Conservation (phyloP, 768 basidiomycete genomes). For the Phaeolepiota aurea region DNA sequence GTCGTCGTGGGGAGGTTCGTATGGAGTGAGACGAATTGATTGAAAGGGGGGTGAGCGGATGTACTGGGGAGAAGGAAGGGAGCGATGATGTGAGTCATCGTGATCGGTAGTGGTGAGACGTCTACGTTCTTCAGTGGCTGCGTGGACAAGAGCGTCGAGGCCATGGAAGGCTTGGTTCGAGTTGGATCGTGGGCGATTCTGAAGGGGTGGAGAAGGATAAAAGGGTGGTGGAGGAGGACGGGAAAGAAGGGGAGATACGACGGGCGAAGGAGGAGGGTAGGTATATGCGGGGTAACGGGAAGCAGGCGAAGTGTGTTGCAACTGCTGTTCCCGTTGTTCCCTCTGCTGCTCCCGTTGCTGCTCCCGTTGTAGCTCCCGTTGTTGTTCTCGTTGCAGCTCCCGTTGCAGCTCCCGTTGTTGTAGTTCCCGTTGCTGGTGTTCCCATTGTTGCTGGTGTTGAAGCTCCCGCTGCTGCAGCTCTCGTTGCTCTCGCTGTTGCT, state of each 20-base stretch:
- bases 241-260: neutral
- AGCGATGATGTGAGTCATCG: slow-evolving; percentile 8
- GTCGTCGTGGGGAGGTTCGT: no score
- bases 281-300: no score
- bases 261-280: neutral
- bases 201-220: neutral
- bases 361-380: slow-evolving; percentile 7
- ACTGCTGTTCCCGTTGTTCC: slow-evolving; percentile 9
- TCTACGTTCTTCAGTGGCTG: neutral
- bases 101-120: slow-evolving; percentile 1
- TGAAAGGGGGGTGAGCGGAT: no score
- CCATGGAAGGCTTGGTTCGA: neutral
- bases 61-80: neutral
- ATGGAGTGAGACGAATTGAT: no score
- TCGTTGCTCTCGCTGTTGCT: slow-evolving; percentile 6
- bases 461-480: slow-evolving; percentile 7
- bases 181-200: neutral
- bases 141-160: neutral
- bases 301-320: no score
- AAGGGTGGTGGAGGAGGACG: neutral
- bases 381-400: slow-evolving; percentile 6
- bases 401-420: slow-evolving; percentile 4
- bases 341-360: slow-evolving; percentile 6
- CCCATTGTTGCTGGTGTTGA: neutral
- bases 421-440: slow-evolving; percentile 3